Conservation (phyloP, 176 grass and related monocot genomes). For the Avena sativa region DNA sequence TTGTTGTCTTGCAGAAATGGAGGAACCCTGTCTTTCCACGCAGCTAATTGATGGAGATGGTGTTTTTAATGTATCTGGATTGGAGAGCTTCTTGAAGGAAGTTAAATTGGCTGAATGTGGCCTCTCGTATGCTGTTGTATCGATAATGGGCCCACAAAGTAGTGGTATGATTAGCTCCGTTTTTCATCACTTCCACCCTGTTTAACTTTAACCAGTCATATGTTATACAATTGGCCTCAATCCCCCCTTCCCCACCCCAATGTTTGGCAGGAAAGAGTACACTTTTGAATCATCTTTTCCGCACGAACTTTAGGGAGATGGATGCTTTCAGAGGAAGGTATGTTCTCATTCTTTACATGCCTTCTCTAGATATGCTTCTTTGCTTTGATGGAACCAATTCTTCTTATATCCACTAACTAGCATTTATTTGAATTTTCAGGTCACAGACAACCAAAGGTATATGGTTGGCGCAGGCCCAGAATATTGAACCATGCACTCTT, state of each 20-base stretch:
- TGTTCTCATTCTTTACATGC: constrained; percentile 44
- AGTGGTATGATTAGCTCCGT: constrained; percentile 71
- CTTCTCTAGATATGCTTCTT: constrained; percentile 23
- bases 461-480: constrained; percentile 75
- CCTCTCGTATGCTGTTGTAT: constrained; percentile 94
- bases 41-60: constrained; percentile 97
- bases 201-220: constrained; percentile 10
- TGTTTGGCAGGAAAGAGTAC: constrained; percentile 90
- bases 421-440: constrained; percentile 54
- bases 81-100: constrained; percentile 81
- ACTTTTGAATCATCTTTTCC: constrained; percentile 94
- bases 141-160: constrained; percentile 98
- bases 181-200: constrained; percentile 15
- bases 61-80: constrained; percentile 66
- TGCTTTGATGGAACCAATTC: background rate
- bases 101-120: constrained; percentile 81
- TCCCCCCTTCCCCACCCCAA: background rate
- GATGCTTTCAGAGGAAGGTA: constrained; percentile 96
- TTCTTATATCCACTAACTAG: constrained; percentile 24
- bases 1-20: constrained; percentile 72
- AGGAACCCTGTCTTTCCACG: constrained; percentile 72
- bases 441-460: constrained; percentile 99
- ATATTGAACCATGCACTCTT: constrained; percentile 92
- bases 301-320: constrained; percentile 97
- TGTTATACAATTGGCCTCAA: constrained; percentile 8